Percentiles rank a stretch among this genome's conserved stretches.
phyloP scores from a whole-genome alignment of 495 filamentous ascomycete genomes.

The Hypoxylon fragiforme region DNA sequence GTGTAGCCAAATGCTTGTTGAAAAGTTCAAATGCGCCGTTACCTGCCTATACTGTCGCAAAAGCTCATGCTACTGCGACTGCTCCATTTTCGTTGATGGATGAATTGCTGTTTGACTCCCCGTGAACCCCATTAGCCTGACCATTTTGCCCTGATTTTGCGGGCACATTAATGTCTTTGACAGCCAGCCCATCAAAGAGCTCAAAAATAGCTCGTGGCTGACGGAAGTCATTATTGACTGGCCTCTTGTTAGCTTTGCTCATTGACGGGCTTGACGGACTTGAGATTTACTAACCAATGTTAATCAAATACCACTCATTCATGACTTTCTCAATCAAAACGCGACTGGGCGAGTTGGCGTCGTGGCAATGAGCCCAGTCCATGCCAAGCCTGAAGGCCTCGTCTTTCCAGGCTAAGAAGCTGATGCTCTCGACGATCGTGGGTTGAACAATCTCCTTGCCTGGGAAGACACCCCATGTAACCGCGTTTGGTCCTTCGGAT shows the following conservation, averaged over 20 bases:
- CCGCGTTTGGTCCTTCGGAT: slow-evolving; percentile 86
- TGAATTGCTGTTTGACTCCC: slow-evolving; percentile 18
- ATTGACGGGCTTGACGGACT: no score
- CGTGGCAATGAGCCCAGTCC: slow-evolving; percentile 92
- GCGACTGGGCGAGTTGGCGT: slow-evolving; percentile 75
- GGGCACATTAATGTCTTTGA: slow-evolving; percentile 64
- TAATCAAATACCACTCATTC: slow-evolving; percentile 90
- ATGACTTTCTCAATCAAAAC: slow-evolving; percentile 79
- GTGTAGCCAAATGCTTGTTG: slow-evolving; percentile 41
- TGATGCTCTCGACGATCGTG: slow-evolving; percentile 97
- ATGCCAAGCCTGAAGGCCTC: slow-evolving; percentile 91
- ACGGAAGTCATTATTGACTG: slow-evolving; percentile 97
- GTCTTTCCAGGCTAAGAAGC: slow-evolving; percentile 98
- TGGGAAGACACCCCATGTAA: slow-evolving; percentile 99
- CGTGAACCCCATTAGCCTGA: slow-evolving; percentile 27
- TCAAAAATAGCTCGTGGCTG: slow-evolving; percentile 74
- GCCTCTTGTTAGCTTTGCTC: slow-evolving; percentile 9
- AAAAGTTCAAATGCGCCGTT: slow-evolving; percentile 41
- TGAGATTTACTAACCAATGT: slow-evolving; percentile 74
- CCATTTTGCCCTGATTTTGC: slow-evolving; percentile 5
- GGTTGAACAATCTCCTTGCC: slow-evolving; percentile 99
- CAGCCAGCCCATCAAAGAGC: slow-evolving; percentile 77
- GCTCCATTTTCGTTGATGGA: slow-evolving; percentile 12
- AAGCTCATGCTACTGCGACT: slow-evolving; percentile 9
- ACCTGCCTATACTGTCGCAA: slow-evolving; percentile 23